phyloP scores from a whole-genome alignment of 140 eudicot species.

The Bidens hawaiensis region DNA sequence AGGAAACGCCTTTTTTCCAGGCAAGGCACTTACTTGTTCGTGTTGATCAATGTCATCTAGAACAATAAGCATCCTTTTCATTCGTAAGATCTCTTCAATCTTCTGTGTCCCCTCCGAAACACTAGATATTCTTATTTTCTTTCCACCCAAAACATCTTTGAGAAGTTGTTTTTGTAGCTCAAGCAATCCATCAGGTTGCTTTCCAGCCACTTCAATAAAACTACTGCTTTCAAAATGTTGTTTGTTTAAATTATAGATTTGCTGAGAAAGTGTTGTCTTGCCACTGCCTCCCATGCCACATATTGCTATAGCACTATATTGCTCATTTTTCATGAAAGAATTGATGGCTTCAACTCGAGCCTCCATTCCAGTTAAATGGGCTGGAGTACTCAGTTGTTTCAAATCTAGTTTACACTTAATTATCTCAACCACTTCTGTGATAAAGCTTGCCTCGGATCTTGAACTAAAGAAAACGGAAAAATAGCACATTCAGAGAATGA shows the following conservation, averaged over 20 bases:
- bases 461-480: neutral
- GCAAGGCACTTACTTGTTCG: neutral
- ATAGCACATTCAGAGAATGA: neutral
- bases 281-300: neutral
- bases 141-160: neutral
- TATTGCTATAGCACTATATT: neutral
- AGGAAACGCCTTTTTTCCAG: neutral
- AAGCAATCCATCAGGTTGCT: neutral
- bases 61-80: neutral
- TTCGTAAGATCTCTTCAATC: neutral
- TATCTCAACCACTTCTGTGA: neutral
- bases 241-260: neutral
- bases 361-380: neutral
- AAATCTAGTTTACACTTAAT: neutral
- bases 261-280: neutral
- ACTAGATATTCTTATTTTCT: neutral
- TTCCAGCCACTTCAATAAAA: neutral
- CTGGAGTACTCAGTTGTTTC: neutral
- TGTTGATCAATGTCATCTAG: neutral
- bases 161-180: neutral
- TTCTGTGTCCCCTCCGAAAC: neutral
- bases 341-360: neutral
- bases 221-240: neutral
- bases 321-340: neutral
- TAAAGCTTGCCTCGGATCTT: neutral